phyloP scores from a whole-genome alignment of 2,329 filamentous ascomycete species.

The Podosphaera aphanis region DNA sequence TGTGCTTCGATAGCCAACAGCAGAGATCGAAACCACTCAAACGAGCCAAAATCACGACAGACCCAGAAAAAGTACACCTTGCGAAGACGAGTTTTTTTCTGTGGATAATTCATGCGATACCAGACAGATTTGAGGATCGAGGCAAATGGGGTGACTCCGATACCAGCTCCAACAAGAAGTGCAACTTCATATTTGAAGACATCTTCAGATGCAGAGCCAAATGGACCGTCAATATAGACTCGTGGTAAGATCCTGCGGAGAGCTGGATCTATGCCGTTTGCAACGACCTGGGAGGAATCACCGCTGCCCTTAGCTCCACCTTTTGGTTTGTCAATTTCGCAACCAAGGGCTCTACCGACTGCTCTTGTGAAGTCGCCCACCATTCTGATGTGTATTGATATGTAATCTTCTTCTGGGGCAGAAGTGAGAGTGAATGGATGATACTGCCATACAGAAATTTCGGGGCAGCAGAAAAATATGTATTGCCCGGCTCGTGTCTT shows the following conservation, averaged over 20 bases:
- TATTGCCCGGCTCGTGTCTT: conserved; percentile 66
- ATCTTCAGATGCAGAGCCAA: conserved; percentile 67
- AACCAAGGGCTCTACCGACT: conserved; percentile 48
- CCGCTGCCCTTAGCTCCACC: conserved; percentile 17
- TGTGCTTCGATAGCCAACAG: conserved; percentile 69
- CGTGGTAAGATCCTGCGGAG: conserved; percentile 53
- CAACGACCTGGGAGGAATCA: conserved; percentile 41
- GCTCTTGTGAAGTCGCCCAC: conserved; percentile 61
- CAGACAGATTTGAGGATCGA: conserved; percentile 79
- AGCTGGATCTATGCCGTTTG: conserved; percentile 40
- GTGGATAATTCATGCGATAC: conserved; percentile 79
- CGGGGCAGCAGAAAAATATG: conserved; percentile 72
- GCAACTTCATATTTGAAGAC: conserved; percentile 75
- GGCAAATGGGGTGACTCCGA: conserved; percentile 69
- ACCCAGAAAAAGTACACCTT: conserved; percentile 93
- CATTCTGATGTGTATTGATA: conserved; percentile 64
- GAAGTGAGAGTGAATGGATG: conserved; percentile 73
- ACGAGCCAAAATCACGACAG: conserved; percentile 66
- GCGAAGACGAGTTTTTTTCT: conserved; percentile 52
- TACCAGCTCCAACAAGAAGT: conserved; percentile 59
- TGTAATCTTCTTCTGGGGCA: conserved; percentile 74
- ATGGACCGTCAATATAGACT: conserved; percentile 66
- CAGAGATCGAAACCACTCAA: conserved; percentile 74
- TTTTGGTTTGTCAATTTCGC: conserved; percentile 41
- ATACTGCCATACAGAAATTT: conserved; percentile 72